Percentiles rank a stretch among this genome's conserved stretches.
Evolutionary conservation across 2,329 filamentous ascomycete species (phyloP).

Genomic region (Diplodia mutila): DNA sequence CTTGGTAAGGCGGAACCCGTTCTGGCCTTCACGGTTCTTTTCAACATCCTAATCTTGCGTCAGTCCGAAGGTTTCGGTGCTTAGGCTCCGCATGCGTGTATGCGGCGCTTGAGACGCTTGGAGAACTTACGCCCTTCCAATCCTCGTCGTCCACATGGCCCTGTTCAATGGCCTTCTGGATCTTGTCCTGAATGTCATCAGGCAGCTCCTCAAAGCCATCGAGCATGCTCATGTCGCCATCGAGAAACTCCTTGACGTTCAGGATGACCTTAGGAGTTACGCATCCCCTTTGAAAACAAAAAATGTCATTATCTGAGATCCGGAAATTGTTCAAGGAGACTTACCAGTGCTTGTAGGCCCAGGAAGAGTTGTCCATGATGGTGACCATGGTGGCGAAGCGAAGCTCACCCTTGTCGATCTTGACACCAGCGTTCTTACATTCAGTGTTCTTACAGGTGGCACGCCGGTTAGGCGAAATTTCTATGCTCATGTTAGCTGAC

Average conservation of each 20-base stretch:
- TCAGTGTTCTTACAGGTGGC: conserved; percentile 73
- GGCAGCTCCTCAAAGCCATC: conserved; percentile 82
- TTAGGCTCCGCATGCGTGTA: conserved; percentile 31
- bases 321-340: conserved; percentile 31
- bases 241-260: conserved; percentile 64
- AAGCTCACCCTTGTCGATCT: conserved; percentile 78
- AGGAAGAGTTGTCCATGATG: conserved; percentile 63
- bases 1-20: conserved; percentile 59
- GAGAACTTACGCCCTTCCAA: conserved; percentile 77
- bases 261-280: conserved; percentile 75
- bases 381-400: conserved; percentile 76
- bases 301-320: conserved; percentile 28
- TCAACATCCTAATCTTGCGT: conserved; percentile 65
- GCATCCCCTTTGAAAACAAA: conserved; percentile 71
- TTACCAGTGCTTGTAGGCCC: conserved; percentile 87
- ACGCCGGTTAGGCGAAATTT: conserved; percentile 70
- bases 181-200: conserved; percentile 70
- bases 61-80: conserved; percentile 28
- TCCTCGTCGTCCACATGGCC: conserved; percentile 84
- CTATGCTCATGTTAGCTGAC: conserved; percentile 50
- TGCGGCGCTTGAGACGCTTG: not conserved
- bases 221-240: conserved; percentile 66
- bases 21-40: conserved; percentile 70
- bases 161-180: conserved; percentile 71
- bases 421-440: conserved; percentile 71